A percentile compares a stretch with the other conserved stretches of the same genome.
These are phyloP conservation scores for Cystofilobasidium ferigula DNA, from an alignment of 768 basidiomycete species.

Conservation along the genomic window DNA sequence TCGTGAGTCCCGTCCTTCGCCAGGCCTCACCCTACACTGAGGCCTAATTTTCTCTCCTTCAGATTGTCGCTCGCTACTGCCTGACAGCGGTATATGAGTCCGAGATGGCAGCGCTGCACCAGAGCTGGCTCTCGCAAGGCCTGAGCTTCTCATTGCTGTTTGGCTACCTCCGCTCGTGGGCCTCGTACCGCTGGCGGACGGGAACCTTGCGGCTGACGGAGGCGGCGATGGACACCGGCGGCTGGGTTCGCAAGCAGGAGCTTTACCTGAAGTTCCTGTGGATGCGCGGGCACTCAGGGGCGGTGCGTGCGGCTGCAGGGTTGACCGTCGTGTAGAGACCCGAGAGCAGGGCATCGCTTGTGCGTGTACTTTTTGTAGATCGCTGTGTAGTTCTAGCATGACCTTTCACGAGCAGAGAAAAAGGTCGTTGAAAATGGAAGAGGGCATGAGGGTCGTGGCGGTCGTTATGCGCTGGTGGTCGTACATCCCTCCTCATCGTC, in stretches of 20 bases:
- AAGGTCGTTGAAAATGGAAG: too few species aligned
- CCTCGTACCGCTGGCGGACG: conserved; percentile 1
- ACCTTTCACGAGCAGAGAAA: too few species aligned
- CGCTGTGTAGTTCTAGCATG: background rate
- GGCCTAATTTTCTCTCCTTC: background rate
- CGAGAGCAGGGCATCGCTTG: background rate
- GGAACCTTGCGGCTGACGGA: background rate
- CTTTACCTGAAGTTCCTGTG: background rate
- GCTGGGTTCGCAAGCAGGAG: background rate
- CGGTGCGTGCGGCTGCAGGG: background rate
- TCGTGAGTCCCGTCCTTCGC: conserved; percentile 34
- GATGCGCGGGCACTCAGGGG: background rate
- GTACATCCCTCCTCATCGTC: too few species aligned
- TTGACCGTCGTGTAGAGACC: background rate
- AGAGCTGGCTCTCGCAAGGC: conserved; percentile 11
- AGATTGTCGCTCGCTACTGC: conserved; percentile 79
- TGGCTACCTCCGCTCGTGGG: background rate
- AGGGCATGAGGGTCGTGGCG: too few species aligned
- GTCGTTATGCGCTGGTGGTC: too few species aligned
- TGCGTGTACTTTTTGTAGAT: background rate
- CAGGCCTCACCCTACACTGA: background rate
- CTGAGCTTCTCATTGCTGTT: conserved; percentile 10
- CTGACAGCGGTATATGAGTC: conserved; percentile 35
- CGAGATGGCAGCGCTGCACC: background rate
- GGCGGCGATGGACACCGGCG: background rate